Conservation (phyloP, 2,329 filamentous ascomycete species). For the Exutisphaerella laricina region DNA sequence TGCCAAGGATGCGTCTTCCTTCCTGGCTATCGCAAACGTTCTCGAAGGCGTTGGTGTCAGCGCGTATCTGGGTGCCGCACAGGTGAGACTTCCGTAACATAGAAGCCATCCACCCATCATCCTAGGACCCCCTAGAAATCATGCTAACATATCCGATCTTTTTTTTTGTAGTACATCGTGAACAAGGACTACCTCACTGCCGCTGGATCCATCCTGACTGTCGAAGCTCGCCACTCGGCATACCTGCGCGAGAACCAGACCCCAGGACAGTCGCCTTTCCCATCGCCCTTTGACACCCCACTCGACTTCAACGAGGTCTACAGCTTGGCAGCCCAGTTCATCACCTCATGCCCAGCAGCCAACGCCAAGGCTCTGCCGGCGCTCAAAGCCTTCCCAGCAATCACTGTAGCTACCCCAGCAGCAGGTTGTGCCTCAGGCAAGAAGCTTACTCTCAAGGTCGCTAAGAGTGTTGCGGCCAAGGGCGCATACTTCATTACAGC, state of each 20-base stretch:
- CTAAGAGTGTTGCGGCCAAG: constrained; percentile 17
- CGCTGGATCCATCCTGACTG: constrained; percentile 58
- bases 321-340: constrained; percentile 59
- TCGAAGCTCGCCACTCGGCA: constrained; percentile 60
- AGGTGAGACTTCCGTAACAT: too few species aligned
- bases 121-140: too few species aligned
- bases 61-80: constrained; percentile 59
- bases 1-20: constrained; percentile 35
- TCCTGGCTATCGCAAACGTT: constrained; percentile 49
- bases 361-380: constrained; percentile 42
- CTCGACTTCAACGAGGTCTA: constrained; percentile 56
- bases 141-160: too few species aligned
- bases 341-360: constrained; percentile 50
- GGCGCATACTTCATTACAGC: constrained; percentile 25
- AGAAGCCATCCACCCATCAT: too few species aligned
- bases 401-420: constrained; percentile 15
- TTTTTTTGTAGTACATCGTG: constrained; percentile 51
- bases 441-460: constrained; percentile 21
- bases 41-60: constrained; percentile 55
- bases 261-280: constrained; percentile 43
- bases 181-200: constrained; percentile 55
- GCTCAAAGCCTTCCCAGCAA: constrained; percentile 44
- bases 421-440: constrained; percentile 19
- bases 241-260: constrained; percentile 45
- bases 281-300: constrained; percentile 52